phyloP scores from a whole-genome alignment of 2,329 filamentous ascomycete species.

The Pezicula carpinea region DNA sequence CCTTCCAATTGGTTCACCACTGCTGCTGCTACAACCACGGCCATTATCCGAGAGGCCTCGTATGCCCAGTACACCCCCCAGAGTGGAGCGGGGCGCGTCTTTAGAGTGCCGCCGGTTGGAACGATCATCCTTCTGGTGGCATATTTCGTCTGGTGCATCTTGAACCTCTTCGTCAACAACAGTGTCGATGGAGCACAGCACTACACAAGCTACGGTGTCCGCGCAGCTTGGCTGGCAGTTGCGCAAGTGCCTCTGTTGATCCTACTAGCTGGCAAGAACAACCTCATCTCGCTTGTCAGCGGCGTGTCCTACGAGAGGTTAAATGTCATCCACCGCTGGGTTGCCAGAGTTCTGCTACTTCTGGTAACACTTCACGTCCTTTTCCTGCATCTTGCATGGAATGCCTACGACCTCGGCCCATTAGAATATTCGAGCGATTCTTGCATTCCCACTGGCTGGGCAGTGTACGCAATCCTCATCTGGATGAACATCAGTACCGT shows the following conservation, averaged over 20 bases:
- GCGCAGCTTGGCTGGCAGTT: constrained; percentile 62
- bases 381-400: constrained; percentile 20
- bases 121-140: constrained; percentile 32
- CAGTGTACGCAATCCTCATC: constrained; percentile 58
- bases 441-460: constrained; percentile 46
- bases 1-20: constrained; percentile 23
- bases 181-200: constrained; percentile 20
- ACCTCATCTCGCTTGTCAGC: constrained; percentile 52
- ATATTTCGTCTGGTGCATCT: constrained; percentile 32
- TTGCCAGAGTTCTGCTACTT: constrained; percentile 61
- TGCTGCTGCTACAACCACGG: constrained; percentile 27
- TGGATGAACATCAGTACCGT: constrained; percentile 63
- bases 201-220: constrained; percentile 42
- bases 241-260: constrained; percentile 62
- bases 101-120: constrained; percentile 28
- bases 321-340: constrained; percentile 72
- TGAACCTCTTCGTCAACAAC: constrained; percentile 35
- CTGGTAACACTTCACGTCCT: constrained; percentile 42
- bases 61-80: constrained; percentile 29
- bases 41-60: constrained; percentile 28
- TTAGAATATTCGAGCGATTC: constrained; percentile 22
- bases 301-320: constrained; percentile 64
- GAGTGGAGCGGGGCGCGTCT: constrained; percentile 1
- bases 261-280: constrained; percentile 56
- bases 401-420: constrained; percentile 17